These are phyloP conservation scores for Leptodontidium sp. DNA, from an alignment of 2,329 filamentous ascomycete genomes.

Conservation along the genomic window DNA sequence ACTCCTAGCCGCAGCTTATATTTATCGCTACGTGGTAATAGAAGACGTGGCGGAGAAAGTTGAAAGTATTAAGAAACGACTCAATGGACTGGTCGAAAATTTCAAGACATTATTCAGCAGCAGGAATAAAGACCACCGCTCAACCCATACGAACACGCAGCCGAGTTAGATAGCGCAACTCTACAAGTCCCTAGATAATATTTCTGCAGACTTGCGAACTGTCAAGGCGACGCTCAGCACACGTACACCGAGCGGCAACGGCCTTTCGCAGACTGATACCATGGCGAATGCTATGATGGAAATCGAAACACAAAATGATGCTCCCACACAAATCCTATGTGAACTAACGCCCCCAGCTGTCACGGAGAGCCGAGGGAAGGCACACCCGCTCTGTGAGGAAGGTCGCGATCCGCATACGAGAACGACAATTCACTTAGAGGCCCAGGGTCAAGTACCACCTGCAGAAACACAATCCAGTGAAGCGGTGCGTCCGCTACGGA, in stretches of 20 bases:
- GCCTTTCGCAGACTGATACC: neutral
- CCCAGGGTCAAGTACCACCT: constrained; percentile 8
- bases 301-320: constrained; percentile 8
- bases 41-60: too few species aligned
- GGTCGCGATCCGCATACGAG: constrained; percentile 9
- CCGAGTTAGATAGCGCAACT: constrained; percentile 15
- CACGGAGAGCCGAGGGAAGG: too few species aligned
- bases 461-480: constrained; percentile 11
- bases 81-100: too few species aligned
- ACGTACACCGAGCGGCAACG: neutral
- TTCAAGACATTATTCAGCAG: too few species aligned
- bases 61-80: too few species aligned
- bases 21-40: neutral
- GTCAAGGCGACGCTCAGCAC: constrained; percentile 19
- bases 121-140: too few species aligned
- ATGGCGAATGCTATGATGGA: constrained; percentile 6
- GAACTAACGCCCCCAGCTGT: neutral
- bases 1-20: neutral
- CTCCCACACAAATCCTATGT: constrained; percentile 8
- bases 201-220: constrained; percentile 19
- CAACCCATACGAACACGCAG: constrained; percentile 9
- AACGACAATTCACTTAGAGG: constrained; percentile 17
- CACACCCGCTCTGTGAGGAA: too few species aligned
- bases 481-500: constrained; percentile 9
- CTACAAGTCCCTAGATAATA: constrained; percentile 13